Conservation (phyloP, 1,139 yeast species). For the Hansenula anomala region DNA sequence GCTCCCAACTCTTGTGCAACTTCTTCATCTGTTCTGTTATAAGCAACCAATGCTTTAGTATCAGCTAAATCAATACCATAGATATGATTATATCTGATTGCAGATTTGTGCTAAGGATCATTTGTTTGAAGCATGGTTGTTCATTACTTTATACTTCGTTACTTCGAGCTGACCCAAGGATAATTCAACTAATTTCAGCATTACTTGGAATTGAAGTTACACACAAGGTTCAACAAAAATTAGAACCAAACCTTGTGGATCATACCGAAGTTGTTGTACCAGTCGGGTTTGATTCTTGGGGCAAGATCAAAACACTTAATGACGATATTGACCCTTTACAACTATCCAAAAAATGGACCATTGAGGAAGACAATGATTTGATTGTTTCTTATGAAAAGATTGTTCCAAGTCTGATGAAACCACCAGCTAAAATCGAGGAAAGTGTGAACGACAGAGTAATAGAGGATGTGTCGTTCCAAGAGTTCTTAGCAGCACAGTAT, state of each 20-base stretch:
- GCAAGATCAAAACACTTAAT: constrained; percentile 42
- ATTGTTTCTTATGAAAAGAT: constrained; percentile 7
- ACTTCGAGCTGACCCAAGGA: constrained; percentile 1
- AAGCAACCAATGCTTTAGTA: constrained; percentile 90
- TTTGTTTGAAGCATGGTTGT: constrained; percentile 42
- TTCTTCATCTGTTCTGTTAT: constrained; percentile 65
- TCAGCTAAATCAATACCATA: constrained; percentile 98
- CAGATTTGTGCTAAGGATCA: constrained; percentile 39
- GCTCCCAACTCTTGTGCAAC: constrained; percentile 84
- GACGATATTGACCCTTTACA: constrained; percentile 22
- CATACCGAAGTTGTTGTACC: constrained; percentile 42
- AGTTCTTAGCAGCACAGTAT: constrained; percentile 8
- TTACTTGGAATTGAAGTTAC: constrained; percentile 5
- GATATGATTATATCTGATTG: constrained; percentile 80
- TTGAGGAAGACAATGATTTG: constrained; percentile 3
- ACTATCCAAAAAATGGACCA: constrained; percentile 7
- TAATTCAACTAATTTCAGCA: constrained; percentile 6
- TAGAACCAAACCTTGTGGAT: constrained; percentile 28
- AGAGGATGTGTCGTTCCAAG: constrained; percentile 4
- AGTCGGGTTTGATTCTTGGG: constrained; percentile 44
- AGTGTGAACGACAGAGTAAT: background rate
- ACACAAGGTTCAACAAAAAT: constrained; percentile 6
- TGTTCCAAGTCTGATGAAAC: constrained; percentile 4
- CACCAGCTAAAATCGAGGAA: background rate
- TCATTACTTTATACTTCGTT: constrained; percentile 24